Conservation (phyloP, 768 basidiomycete genomes). For the Mycena vulgaris region DNA sequence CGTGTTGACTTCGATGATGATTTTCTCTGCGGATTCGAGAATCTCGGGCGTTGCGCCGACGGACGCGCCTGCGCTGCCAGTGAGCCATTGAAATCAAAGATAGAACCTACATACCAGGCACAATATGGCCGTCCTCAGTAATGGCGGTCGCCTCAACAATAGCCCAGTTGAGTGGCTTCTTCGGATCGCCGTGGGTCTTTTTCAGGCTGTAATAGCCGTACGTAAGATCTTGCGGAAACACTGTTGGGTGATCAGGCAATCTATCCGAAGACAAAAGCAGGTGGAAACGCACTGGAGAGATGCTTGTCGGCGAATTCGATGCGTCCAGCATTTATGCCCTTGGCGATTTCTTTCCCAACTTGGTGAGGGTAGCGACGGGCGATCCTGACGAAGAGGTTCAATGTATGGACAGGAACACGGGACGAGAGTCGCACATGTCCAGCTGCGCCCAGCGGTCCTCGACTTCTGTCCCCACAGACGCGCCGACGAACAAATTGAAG, state of each 20-base stretch:
- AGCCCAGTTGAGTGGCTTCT: slow-evolving; percentile 64
- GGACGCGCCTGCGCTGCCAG: slow-evolving; percentile 51
- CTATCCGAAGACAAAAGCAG: neutral
- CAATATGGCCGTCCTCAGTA: slow-evolving; percentile 63
- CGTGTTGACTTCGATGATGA: slow-evolving; percentile 67
- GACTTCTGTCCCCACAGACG: slow-evolving; percentile 63
- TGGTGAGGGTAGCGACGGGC: slow-evolving; percentile 64
- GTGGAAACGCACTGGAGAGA: slow-evolving; percentile 56
- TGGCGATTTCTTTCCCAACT: slow-evolving; percentile 64
- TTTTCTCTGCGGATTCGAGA: slow-evolving; percentile 63
- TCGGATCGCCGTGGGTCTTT: slow-evolving; percentile 61
- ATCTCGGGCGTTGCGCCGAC: slow-evolving; percentile 66
- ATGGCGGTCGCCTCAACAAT: slow-evolving; percentile 67
- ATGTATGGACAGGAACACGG: neutral
- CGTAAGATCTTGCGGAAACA: slow-evolving; percentile 66
- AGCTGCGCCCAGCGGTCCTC: slow-evolving; percentile 64
- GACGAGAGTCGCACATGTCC: slow-evolving; percentile 56
- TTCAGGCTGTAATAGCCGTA: slow-evolving; percentile 64
- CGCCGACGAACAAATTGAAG: slow-evolving; percentile 66
- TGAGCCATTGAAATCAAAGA: no score
- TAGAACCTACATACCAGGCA: slow-evolving; percentile 51
- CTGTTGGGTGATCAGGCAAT: slow-evolving; percentile 37
- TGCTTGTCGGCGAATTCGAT: slow-evolving; percentile 66
- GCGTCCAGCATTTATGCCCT: slow-evolving; percentile 64
- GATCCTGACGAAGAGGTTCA: slow-evolving; percentile 45